A percentile compares a stretch with the other conserved stretches of the same genome.
These are phyloP conservation scores for Rubroboletus satanas DNA, from an alignment of 768 basidiomycete genomes.

Conservation along the genomic window DNA sequence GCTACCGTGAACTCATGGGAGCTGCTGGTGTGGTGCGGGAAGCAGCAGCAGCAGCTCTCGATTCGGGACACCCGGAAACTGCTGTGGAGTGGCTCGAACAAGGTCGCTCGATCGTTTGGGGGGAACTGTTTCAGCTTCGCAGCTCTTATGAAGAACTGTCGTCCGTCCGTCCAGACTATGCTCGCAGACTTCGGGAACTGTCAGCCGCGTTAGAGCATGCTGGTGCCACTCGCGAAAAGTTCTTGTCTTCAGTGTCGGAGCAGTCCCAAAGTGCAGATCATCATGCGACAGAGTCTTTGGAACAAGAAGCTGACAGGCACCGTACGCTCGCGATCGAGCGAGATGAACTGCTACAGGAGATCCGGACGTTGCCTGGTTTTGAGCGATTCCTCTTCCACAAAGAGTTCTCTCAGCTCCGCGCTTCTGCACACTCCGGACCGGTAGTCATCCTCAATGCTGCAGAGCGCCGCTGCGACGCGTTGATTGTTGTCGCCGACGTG, in stretches of 20 bases:
- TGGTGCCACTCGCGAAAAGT: background rate
- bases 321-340: background rate
- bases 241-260: background rate
- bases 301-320: background rate
- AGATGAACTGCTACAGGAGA: background rate
- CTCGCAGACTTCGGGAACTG: background rate
- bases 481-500: background rate
- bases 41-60: constrained; percentile 6
- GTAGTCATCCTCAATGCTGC: background rate
- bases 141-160: constrained; percentile 3
- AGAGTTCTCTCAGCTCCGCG: background rate
- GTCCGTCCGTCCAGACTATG: background rate
- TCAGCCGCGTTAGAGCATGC: background rate
- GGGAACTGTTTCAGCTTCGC: constrained; percentile 11
- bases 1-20: background rate
- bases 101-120: constrained; percentile 15
- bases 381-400: background rate
- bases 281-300: background rate
- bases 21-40: constrained; percentile 4
- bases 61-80: background rate
- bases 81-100: constrained; percentile 22
- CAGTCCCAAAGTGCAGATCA: background rate
- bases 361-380: background rate
- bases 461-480: background rate
- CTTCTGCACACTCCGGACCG: background rate